Conservation (phyloP, 441 rosid genomes). For the Aquilaria agallochum region DNA sequence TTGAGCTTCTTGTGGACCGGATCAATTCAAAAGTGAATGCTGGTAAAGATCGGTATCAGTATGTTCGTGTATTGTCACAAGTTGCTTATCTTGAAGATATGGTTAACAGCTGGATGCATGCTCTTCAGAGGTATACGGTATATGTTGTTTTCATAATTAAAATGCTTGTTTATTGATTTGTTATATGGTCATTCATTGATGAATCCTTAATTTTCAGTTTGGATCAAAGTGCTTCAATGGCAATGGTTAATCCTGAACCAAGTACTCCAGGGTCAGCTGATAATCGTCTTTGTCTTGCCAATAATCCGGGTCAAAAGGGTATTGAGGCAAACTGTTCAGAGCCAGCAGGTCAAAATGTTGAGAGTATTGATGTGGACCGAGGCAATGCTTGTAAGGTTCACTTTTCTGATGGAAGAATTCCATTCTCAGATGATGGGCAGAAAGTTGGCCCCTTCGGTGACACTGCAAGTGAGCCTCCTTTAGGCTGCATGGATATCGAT, state of each 20-base stretch:
- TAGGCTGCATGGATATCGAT: slow-evolving; percentile 23
- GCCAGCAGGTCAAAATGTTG: slow-evolving; percentile 26
- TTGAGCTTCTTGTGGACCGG: slow-evolving; percentile 80
- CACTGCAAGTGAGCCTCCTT: slow-evolving; percentile 20
- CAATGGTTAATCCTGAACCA: slow-evolving; percentile 29
- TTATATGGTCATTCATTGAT: slow-evolving; percentile 25
- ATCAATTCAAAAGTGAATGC: slow-evolving; percentile 70
- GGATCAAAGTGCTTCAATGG: slow-evolving; percentile 47
- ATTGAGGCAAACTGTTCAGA: slow-evolving; percentile 23
- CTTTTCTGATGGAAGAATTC: slow-evolving; percentile 15
- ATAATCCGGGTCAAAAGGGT: slow-evolving; percentile 28
- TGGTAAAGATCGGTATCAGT: slow-evolving; percentile 82
- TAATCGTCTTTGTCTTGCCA: slow-evolving; percentile 15
- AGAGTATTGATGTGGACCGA: slow-evolving; percentile 22
- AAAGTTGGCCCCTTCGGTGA: slow-evolving; percentile 14
- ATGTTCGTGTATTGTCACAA: slow-evolving; percentile 79
- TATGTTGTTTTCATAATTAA: slow-evolving; percentile 8
- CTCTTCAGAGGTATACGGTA: slow-evolving; percentile 91
- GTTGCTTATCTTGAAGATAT: slow-evolving; percentile 93
- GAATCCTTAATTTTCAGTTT: slow-evolving; percentile 51
- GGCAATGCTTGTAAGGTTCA: slow-evolving; percentile 19
- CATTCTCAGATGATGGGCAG: slow-evolving; percentile 15
- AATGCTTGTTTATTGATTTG: slow-evolving; percentile 17
- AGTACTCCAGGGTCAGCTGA: slow-evolving; percentile 28
- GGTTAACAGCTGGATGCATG: slow-evolving; percentile 87